Percentiles rank a stretch among this genome's conserved stretches.
These are phyloP conservation scores for Nelumbo lutea DNA, from an alignment of 164 flowering plant genomes.

Conservation along the genomic window DNA sequence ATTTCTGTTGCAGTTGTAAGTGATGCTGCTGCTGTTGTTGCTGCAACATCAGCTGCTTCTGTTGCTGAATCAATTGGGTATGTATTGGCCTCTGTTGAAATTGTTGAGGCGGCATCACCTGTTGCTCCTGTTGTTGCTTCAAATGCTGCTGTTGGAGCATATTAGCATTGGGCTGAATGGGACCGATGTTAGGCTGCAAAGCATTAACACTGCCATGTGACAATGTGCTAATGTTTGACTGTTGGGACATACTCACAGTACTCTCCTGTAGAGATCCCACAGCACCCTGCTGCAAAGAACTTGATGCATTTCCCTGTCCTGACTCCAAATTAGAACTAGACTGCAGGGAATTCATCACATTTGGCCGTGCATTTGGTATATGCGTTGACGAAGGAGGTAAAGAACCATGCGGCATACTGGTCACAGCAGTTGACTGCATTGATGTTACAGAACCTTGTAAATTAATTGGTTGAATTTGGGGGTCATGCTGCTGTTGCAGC, in stretches of 20 bases:
- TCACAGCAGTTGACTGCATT: conserved; percentile 39
- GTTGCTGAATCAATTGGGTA: no score
- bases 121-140: conserved; percentile 58
- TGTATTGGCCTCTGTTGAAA: no score
- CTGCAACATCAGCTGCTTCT: no score
- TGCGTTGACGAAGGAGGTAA: conserved; percentile 41
- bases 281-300: conserved; percentile 51
- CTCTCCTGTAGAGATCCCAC: conserved; percentile 54
- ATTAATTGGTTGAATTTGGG: conserved; percentile 57
- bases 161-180: conserved; percentile 43
- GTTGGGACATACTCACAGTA: conserved; percentile 46
- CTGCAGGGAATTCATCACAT: conserved; percentile 47
- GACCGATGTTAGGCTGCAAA: conserved; percentile 48
- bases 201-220: conserved; percentile 47
- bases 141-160: conserved; percentile 52
- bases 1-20: no score
- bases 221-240: conserved; percentile 39
- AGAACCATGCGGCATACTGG: conserved; percentile 47
- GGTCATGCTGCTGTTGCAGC: conserved; percentile 61
- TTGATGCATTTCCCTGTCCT: conserved; percentile 56
- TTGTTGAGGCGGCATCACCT: conserved; percentile 12
- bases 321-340: conserved; percentile 52
- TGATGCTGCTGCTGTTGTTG: no score
- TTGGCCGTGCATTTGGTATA: conserved; percentile 42
- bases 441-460: conserved; percentile 39